Evolutionary conservation across 2,329 filamentous ascomycete genomes (phyloP).

Genomic region (Samsoniella hepiali): DNA sequence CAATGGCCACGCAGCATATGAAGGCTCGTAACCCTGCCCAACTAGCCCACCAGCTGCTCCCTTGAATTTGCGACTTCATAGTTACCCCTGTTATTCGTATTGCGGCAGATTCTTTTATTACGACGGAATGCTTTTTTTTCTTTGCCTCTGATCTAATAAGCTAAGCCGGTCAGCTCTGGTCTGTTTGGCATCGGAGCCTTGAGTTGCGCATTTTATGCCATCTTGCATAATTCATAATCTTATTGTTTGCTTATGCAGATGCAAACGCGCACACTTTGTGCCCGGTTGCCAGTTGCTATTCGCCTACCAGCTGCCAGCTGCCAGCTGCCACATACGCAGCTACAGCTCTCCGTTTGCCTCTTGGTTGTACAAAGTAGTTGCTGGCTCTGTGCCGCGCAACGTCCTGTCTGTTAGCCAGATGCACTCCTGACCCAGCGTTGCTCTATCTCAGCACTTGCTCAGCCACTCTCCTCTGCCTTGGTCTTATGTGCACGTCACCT

Average conservation of each 20-base stretch:
- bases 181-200: background rate
- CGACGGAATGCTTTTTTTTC: background rate
- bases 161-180: too few species aligned
- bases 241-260: background rate
- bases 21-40: background rate
- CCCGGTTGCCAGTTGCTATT: background rate
- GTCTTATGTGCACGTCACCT: background rate
- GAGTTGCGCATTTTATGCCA: background rate
- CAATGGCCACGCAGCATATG: background rate
- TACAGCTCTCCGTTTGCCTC: conserved; percentile 4
- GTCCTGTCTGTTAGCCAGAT: background rate
- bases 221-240: background rate
- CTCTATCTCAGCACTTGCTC: conserved; percentile 1
- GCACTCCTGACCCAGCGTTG: background rate
- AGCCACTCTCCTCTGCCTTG: background rate
- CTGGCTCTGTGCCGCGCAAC: background rate
- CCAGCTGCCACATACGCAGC: background rate
- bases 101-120: background rate
- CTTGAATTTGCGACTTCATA: background rate
- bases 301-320: background rate
- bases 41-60: background rate
- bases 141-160: background rate
- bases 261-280: background rate
- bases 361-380: background rate
- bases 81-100: background rate